Evolutionary conservation across 2,329 filamentous ascomycete genomes (phyloP).

Genomic region (Fusarium sp.): DNA sequence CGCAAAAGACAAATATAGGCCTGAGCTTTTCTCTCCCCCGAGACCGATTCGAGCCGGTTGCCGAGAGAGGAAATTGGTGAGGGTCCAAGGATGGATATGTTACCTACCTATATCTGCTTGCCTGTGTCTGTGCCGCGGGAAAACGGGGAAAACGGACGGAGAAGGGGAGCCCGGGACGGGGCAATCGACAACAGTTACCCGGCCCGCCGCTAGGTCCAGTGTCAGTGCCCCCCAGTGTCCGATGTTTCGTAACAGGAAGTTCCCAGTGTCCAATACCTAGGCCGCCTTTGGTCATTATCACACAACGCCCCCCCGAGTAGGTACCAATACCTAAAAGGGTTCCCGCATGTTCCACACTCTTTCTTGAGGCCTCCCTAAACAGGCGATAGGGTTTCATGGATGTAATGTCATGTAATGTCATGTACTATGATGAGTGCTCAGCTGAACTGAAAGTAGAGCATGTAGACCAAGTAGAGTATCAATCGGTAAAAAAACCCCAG

Average conservation of each 20-base stretch:
- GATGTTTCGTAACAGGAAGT: background rate
- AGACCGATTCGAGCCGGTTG: background rate
- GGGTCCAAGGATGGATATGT: background rate
- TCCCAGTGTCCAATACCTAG: background rate
- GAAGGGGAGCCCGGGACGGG: background rate
- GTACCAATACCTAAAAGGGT: background rate
- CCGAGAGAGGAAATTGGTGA: constrained; percentile 1
- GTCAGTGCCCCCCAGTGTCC: no score
- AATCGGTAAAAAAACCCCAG: background rate
- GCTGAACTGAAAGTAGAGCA: background rate
- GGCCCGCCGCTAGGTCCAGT: no score
- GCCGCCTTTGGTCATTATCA: constrained; percentile 2
- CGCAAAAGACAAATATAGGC: background rate
- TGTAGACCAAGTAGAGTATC: background rate
- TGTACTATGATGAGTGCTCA: background rate
- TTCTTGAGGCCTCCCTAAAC: background rate
- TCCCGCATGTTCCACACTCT: background rate
- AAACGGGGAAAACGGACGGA: background rate
- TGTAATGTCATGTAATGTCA: background rate
- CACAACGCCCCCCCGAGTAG: background rate
- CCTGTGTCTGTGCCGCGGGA: background rate
- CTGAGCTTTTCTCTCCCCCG: background rate
- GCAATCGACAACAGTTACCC: background rate
- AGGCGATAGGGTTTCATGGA: background rate
- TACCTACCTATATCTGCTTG: background rate